A percentile compares a stretch with the other conserved stretches of the same genome.
These are phyloP conservation scores for Amanita pallidorosea DNA, from an alignment of 768 basidiomycete species.

Conservation along the genomic window DNA sequence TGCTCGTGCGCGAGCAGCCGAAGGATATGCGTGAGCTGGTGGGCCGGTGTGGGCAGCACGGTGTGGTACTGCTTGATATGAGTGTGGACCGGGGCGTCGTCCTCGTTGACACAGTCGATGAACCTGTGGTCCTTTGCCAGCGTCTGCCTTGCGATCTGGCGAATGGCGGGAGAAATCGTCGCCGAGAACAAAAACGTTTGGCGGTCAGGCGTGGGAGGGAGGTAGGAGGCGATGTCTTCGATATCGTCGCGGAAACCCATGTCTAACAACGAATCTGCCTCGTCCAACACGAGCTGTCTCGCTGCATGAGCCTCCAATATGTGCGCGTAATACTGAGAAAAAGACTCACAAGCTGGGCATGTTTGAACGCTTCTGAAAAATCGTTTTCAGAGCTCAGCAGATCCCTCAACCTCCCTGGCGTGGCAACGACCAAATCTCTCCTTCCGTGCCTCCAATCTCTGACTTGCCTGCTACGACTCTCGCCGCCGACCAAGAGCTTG, in stretches of 20 bases:
- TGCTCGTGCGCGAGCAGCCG: constrained; percentile 85
- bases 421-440: constrained; percentile 79
- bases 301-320: background rate
- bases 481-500: constrained; percentile 70
- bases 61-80: constrained; percentile 82
- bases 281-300: constrained; percentile 75
- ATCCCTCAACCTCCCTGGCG: constrained; percentile 82
- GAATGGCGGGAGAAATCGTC: constrained; percentile 65
- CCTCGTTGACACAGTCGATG: constrained; percentile 61
- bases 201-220: constrained; percentile 56
- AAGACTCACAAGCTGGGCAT: constrained; percentile 47
- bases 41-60: constrained; percentile 46
- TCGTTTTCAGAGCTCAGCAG: constrained; percentile 44
- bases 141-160: constrained; percentile 52
- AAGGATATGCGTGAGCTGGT: constrained; percentile 73
- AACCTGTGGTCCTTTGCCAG: constrained; percentile 53
- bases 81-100: constrained; percentile 53
- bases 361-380: constrained; percentile 39
- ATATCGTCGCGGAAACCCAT: constrained; percentile 91
- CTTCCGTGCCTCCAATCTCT: constrained; percentile 51
- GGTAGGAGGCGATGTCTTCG: constrained; percentile 49
- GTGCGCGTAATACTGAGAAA: constrained; percentile 1
- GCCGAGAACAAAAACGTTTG: constrained; percentile 92
- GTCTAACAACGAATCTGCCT: constrained; percentile 84
- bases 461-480: constrained; percentile 54